These are phyloP conservation scores for Curvularia sp. DNA, from an alignment of 2,329 filamentous ascomycete species.

Conservation along the genomic window DNA sequence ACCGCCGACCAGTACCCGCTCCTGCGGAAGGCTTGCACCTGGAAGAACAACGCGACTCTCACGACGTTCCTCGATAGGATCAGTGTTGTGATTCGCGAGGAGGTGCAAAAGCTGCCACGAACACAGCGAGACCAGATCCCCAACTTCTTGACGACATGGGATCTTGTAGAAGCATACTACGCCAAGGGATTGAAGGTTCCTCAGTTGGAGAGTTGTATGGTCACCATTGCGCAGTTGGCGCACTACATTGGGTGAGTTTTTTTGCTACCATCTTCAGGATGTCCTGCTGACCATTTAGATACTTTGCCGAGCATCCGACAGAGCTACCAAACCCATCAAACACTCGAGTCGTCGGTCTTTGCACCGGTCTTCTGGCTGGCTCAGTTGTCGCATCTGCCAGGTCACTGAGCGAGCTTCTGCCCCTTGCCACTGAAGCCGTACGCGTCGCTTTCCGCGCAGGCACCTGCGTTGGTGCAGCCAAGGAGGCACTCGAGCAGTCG, in stretches of 20 bases:
- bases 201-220: slow-evolving; percentile 69
- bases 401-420: slow-evolving; percentile 67
- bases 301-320: slow-evolving; percentile 61
- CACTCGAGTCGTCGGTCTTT: slow-evolving; percentile 67
- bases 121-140: slow-evolving; percentile 67
- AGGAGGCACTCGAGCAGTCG: slow-evolving; percentile 59
- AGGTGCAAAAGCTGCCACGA: slow-evolving; percentile 65
- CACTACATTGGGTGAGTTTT: slow-evolving; percentile 71
- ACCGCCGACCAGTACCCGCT: slow-evolving; percentile 71
- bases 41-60: slow-evolving; percentile 64
- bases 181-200: slow-evolving; percentile 64
- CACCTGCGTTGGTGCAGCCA: slow-evolving; percentile 53
- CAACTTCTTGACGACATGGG: slow-evolving; percentile 67
- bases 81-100: slow-evolving; percentile 65
- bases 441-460: slow-evolving; percentile 72
- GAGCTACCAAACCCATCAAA: slow-evolving; percentile 60
- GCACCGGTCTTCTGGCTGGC: slow-evolving; percentile 75
- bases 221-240: slow-evolving; percentile 70
- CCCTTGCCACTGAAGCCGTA: slow-evolving; percentile 68
- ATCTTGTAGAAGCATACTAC: slow-evolving; percentile 71
- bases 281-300: slow-evolving; percentile 45
- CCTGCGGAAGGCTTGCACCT: slow-evolving; percentile 58
- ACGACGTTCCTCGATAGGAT: slow-evolving; percentile 68
- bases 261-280: not conserved
- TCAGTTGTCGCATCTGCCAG: slow-evolving; percentile 69